A percentile compares a stretch with the other conserved stretches of the same genome.
These are phyloP conservation scores for Iodosphaeria phyllophila DNA, from an alignment of 2,329 filamentous ascomycete species.

Conservation along the genomic window DNA sequence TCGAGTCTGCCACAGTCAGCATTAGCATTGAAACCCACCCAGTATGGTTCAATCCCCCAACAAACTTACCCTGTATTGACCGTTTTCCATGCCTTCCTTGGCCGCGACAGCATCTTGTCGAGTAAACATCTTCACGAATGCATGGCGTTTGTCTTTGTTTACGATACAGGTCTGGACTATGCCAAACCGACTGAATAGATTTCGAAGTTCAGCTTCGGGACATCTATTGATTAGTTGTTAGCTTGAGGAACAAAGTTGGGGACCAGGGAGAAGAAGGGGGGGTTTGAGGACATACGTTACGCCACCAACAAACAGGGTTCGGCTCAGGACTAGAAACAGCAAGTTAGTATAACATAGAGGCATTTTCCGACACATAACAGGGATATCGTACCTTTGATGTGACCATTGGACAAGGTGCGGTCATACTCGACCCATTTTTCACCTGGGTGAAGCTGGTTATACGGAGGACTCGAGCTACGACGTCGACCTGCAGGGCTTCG, in stretches of 20 bases:
- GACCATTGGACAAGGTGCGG: slow-evolving; percentile 48
- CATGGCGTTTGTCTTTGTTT: slow-evolving; percentile 93
- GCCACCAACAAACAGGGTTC: slow-evolving; percentile 91
- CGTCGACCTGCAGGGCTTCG: slow-evolving; percentile 61
- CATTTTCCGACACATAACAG: neutral
- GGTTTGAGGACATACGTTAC: slow-evolving; percentile 48
- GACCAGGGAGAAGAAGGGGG: slow-evolving; percentile 1
- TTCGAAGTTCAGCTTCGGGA: slow-evolving; percentile 64
- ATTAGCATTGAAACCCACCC: neutral
- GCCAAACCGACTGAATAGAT: slow-evolving; percentile 66
- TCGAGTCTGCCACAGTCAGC: slow-evolving; percentile 42
- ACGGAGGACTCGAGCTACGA: slow-evolving; percentile 39
- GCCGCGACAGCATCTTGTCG: slow-evolving; percentile 69
- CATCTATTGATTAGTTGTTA: slow-evolving; percentile 25
- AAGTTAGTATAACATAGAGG: slow-evolving; percentile 4
- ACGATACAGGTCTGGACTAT: slow-evolving; percentile 94
- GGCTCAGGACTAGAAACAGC: slow-evolving; percentile 52
- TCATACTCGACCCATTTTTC: slow-evolving; percentile 70
- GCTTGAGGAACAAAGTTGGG: slow-evolving; percentile 9
- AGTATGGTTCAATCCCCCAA: neutral
- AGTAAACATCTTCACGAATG: slow-evolving; percentile 96
- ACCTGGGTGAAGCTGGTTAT: slow-evolving; percentile 14
- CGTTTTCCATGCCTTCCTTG: slow-evolving; percentile 73
- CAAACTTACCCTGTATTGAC: slow-evolving; percentile 48
- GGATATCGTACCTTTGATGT: slow-evolving; percentile 47